Base-by-base conservation (phyloP, 176 grass and related monocot species). In the Triticum dicoccoides region DNA sequence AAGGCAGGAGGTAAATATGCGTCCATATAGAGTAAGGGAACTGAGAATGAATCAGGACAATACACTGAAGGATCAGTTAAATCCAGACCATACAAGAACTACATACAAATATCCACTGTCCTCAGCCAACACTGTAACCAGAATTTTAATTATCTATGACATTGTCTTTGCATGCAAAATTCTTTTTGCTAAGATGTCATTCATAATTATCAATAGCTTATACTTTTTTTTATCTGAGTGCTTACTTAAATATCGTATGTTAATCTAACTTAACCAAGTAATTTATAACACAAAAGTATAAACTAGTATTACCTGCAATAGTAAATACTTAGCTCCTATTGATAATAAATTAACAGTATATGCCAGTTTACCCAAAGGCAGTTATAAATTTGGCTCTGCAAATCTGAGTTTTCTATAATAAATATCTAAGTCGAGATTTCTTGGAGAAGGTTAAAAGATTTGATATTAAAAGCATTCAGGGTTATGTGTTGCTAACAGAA, bases 361-460 rank as follows among this genome's bases (percentile, higher is more conserved):
- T 38, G 33, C 10, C 32, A 37, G 32, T 21, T 56, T 71, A 39
- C 20, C 37, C 20, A 42, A 44, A 24, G 10, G 32, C 5, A 44
- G 69, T 12, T 72, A 72, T 72, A 72, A 72, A 2, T 72, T 41
- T 42, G 35, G 35, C 37, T 72, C 69, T 72, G 10, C 35, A 25
- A 42, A 65, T 47, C 14, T 80, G 41, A 9, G 9, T 33, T 66
- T 24, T 35, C 21, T 29, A 54, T 59, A 20, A 39, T 61, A 72
- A 72, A 12, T 24, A 17, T 59, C 15, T 71, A 38, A 27, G 32
- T 58, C 73, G 23, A 4, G 35, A 6, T 44, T 17, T 21, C 17
- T 71, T 83, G 54, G 24, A 83, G 24, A n/a, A 83, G 11, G 68
- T 83, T 6, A 73, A 83, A 72, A 83, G 51, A 83, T 4, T 14